Conservation (phyloP, 192 early-diverging fungal genomes). For the Kappamyces sp. region DNA sequence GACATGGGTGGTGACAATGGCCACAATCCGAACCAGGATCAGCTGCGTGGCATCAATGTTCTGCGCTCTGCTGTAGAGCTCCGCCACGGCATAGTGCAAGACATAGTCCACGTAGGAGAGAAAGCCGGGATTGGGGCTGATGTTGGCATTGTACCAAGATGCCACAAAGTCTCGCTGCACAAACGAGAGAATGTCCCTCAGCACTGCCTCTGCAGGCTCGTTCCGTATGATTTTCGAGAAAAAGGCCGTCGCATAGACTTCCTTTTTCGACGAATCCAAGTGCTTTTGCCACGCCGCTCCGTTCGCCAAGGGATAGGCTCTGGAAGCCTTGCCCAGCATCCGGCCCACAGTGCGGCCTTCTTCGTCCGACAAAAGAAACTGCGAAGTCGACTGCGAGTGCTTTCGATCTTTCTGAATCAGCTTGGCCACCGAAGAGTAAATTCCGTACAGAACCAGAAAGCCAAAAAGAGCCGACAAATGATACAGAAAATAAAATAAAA, state of each 20-base stretch:
- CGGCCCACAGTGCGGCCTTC: background rate
- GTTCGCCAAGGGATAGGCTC: background rate
- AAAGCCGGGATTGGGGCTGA: constrained; percentile 40
- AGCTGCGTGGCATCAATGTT: constrained; percentile 58
- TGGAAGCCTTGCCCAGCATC: constrained; percentile 5
- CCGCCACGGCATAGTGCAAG: constrained; percentile 31
- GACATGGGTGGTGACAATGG: constrained; percentile 67
- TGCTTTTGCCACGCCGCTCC: background rate
- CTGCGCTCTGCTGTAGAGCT: constrained; percentile 35
- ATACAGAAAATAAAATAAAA: constrained; percentile 9
- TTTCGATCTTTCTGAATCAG: constrained; percentile 11
- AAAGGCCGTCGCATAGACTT: too few species aligned
- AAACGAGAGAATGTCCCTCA: constrained; percentile 42
- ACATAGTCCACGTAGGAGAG: constrained; percentile 42
- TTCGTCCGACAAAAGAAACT: too few species aligned
- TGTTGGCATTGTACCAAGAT: constrained; percentile 45
- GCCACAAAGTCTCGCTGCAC: constrained; percentile 54
- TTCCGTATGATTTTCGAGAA: constrained; percentile 2
- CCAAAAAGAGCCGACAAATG: constrained; percentile 7
- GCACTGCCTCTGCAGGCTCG: constrained; percentile 17
- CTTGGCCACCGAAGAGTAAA: constrained; percentile 6
- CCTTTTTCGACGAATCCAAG: background rate
- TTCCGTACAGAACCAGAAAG: background rate
- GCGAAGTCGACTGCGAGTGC: background rate
- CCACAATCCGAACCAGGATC: constrained; percentile 55